Base-by-base conservation (phyloP, 1,139 yeast species). In the Komagataea norvegica region DNA sequence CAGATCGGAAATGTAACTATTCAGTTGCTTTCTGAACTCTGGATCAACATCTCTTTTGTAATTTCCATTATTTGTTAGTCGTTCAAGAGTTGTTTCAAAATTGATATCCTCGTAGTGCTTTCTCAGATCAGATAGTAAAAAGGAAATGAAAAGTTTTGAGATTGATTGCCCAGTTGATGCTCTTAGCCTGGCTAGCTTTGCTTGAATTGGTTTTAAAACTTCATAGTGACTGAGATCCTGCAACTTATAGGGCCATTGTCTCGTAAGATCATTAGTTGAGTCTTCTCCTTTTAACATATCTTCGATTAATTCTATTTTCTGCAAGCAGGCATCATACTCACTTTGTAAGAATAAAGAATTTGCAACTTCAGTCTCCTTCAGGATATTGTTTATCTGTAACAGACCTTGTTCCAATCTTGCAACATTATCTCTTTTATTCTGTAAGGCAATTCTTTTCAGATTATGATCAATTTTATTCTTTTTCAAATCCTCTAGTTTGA, bases 91-190 rank as follows among this genome's bases (percentile, higher is more conserved):
- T 15, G 72, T 77, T n/a, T 55, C 54, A 1, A 52, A 52, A 2
- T 78, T 64, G 0, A 77, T 70, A 6, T 66, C 61, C 29, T 70
- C 68, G 51, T 75, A 74, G 52, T 82, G 85, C 2, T 49, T 39
- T 37, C 79, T 68, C 38, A 88, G 60, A 57, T 88, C 95, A 2
- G 66, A 65, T 13, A 83, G 48, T 33, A 88, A 62, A 19, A 70
- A 52, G 17, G 73, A 71, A 10, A 72, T 66, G 49, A 88, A 78
- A 33, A 72, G 64, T 24, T 70, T 64, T 5, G 80, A 74, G 48
- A 77, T 83, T 7, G 79, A 76, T 36, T 72, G 74, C n/a, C 93
- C 88, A 34, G 88, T 81, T 32, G 69, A 72, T 6, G 63, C 68
- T 52, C 67, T 65, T 52, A 86, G 62, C 18, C 64, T 66, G n/a